Base-by-base conservation (phyloP, 169 alveolate species). In the Perkinsus marinus region DNA sequence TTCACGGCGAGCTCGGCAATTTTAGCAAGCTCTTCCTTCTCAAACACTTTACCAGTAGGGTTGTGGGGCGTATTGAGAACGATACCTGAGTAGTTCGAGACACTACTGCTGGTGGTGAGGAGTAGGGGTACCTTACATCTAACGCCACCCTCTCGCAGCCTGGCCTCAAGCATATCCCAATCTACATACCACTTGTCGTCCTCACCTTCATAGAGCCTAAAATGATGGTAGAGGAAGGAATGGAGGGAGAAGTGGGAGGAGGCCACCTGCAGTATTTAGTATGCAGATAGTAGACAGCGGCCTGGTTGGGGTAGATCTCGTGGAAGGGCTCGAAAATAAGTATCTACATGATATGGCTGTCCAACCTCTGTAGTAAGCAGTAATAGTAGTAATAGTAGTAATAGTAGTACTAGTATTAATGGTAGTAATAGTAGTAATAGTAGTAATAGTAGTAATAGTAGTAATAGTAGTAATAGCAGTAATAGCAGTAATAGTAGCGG, bases 231-330 rank as follows among this genome's bases (percentile, higher is more conserved):
- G 26, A 30, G 79, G 7, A 13, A 16, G 22, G 7, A 57, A 26
- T 3, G 10, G 46, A 10, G 46, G 10, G 46, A 41, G 79, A 2
- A 57, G 26, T 13, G 79, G 34, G 79, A 57, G 30, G 79, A 57
- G 19, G 79, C 34, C 34, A 57, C 79, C 79, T 57, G 79, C 79
- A 57, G 79, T 57, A 57, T 57, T 26, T 57, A 16, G 79, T 57
- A 30, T 57, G 5, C 36, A 90, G 46, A 37, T 90, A 37, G 91
- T 39, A 90, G 37, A 90, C 79, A 36, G 68, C 68, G 22, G 91
- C 91, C n/a, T 90, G 91, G n/a, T 43, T 26, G 37, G 91, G 91
- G n/a, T 90, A 90, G 30, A 90, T 26, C 69, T 90, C 91, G 39
- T 90, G 91, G 68, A n/a, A 90, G 36, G 91, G 91, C 69, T 90